phyloP scores from a whole-genome alignment of 768 basidiomycete genomes.

The Termitomyces sp. region DNA sequence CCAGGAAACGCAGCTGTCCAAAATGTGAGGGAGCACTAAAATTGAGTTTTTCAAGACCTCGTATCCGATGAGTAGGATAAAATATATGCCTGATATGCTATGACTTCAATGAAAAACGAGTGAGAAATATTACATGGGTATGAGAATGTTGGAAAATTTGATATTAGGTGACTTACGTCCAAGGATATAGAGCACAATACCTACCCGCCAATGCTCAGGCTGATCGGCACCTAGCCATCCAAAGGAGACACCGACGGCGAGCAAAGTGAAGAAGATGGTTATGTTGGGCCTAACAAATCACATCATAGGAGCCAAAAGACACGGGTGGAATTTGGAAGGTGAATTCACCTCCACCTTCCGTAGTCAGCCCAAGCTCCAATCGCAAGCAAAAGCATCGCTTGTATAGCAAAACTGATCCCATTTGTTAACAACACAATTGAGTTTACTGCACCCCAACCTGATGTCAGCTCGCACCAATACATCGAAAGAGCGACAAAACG shows the following conservation, averaged over 20 bases:
- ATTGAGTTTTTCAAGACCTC: background rate
- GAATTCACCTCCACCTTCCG: constrained; percentile 61
- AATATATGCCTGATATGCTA: constrained; percentile 60
- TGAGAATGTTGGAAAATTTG: background rate
- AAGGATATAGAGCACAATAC: constrained; percentile 55
- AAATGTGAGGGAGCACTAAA: constrained; percentile 66
- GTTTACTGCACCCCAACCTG: constrained; percentile 43
- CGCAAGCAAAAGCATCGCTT: constrained; percentile 56
- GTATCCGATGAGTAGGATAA: background rate
- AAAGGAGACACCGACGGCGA: constrained; percentile 64
- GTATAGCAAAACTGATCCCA: constrained; percentile 73
- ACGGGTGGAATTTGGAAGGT: background rate
- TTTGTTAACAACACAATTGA: constrained; percentile 76
- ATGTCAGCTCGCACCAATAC: background rate
- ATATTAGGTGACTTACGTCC: constrained; percentile 39
- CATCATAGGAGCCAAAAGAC: no score
- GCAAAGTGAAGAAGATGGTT: constrained; percentile 64
- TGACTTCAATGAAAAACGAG: constrained; percentile 32
- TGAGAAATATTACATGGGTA: background rate
- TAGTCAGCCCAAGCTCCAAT: constrained; percentile 82
- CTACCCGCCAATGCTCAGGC: constrained; percentile 57
- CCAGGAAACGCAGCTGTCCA: constrained; percentile 84
- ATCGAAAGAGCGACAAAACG: constrained; percentile 14
- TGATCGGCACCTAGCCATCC: constrained; percentile 73
- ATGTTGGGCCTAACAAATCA: constrained; percentile 54